Evolutionary conservation across 768 basidiomycete species (phyloP).

Genomic region (Phylloporus scabripes): DNA sequence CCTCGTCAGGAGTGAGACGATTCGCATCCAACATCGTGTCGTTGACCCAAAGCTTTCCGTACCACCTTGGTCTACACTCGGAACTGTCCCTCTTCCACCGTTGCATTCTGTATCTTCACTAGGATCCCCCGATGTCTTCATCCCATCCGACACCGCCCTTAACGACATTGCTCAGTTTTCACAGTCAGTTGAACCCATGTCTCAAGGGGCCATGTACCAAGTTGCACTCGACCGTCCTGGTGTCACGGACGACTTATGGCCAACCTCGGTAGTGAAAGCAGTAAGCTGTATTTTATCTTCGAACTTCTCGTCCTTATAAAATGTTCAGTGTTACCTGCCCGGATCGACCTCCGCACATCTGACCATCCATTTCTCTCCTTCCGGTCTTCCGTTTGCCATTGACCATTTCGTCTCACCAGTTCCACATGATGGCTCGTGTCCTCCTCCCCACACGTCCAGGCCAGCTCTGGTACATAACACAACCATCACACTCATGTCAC

Average conservation of each 20-base stretch:
- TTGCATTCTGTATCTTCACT: slow-evolving; percentile 31
- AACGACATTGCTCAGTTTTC: slow-evolving; percentile 46
- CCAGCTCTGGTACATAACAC: slow-evolving; percentile 39
- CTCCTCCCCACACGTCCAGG: slow-evolving; percentile 17
- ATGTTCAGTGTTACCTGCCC: slow-evolving; percentile 61
- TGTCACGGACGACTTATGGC: slow-evolving; percentile 32
- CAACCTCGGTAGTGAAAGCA: slow-evolving; percentile 34
- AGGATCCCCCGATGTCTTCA: slow-evolving; percentile 32
- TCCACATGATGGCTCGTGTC: slow-evolving; percentile 67
- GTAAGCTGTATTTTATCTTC: slow-evolving; percentile 50
- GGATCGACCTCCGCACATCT: slow-evolving; percentile 50
- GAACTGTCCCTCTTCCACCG: slow-evolving; percentile 22
- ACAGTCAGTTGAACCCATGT: slow-evolving; percentile 33
- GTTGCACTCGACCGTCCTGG: slow-evolving; percentile 55
- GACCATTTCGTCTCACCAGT: slow-evolving; percentile 69
- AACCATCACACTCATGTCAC: slow-evolving; percentile 46
- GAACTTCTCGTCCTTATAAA: slow-evolving; percentile 7
- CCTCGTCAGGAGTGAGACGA: slow-evolving; percentile 4
- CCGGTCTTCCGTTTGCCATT: slow-evolving; percentile 51
- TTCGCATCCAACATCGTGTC: slow-evolving; percentile 27
- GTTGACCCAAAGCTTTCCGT: slow-evolving; percentile 29
- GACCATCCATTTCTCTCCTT: slow-evolving; percentile 47
- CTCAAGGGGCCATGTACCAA: slow-evolving; percentile 57
- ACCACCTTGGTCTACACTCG: slow-evolving; percentile 22
- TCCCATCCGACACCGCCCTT: slow-evolving; percentile 37